Evolutionary conservation across 331 rosid species (phyloP).

Genomic region (Quercus lobata): DNA sequence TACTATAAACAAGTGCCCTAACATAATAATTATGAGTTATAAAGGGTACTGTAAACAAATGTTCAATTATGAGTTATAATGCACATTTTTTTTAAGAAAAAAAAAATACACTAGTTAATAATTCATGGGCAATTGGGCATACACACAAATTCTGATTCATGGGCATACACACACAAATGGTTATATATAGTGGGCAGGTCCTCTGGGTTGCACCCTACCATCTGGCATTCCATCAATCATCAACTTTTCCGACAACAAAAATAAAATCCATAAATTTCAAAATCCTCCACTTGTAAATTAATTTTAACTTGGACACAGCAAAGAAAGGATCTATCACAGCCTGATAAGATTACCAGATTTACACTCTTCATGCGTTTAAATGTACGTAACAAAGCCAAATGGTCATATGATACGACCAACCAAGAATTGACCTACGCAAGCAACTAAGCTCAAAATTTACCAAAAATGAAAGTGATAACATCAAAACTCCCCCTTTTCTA

Average conservation of each 20-base stretch:
- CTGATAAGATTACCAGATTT: slow-evolving; percentile 29
- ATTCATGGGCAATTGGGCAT: too few species aligned
- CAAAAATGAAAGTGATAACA: slow-evolving; percentile 14
- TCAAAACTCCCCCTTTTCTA: slow-evolving; percentile 23
- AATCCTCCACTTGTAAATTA: not conserved
- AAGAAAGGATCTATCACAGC: slow-evolving; percentile 1
- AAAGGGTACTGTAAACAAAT: too few species aligned
- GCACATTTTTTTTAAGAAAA: too few species aligned
- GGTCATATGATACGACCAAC: slow-evolving; percentile 1
- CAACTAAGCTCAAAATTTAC: slow-evolving; percentile 49
- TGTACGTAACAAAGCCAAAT: slow-evolving; percentile 18
- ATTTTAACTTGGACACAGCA: not conserved
- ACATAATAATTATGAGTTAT: too few species aligned
- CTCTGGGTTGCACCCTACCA: not conserved
- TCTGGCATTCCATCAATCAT: not conserved
- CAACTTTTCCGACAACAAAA: not conserved
- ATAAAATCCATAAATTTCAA: not conserved
- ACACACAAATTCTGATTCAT: too few species aligned
- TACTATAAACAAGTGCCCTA: too few species aligned
- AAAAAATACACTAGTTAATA: too few species aligned
- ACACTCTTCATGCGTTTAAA: slow-evolving; percentile 32
- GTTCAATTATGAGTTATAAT: too few species aligned
- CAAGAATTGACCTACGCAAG: slow-evolving; percentile 29
- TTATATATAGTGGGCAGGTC: too few species aligned
- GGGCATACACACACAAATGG: too few species aligned